Conservation (phyloP, 2,329 filamentous ascomycete species). For the Exophiala phaeomuriformis region DNA sequence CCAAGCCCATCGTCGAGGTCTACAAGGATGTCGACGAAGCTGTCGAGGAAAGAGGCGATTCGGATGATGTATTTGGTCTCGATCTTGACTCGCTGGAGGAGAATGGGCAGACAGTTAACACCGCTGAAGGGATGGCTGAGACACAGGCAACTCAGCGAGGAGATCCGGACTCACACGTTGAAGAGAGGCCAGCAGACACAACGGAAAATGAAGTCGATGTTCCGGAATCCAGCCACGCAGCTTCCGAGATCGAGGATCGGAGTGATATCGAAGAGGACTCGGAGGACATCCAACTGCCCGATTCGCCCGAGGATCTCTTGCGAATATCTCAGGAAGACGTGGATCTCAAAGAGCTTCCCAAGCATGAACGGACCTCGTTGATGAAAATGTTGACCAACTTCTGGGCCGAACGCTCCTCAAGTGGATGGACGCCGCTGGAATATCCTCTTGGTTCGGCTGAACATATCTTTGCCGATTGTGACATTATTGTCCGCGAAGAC, state of each 20-base stretch:
- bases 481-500: constrained; percentile 94
- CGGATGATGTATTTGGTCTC: constrained; percentile 48
- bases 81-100: constrained; percentile 25
- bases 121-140: constrained; percentile 28
- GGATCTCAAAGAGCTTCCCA: constrained; percentile 68
- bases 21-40: constrained; percentile 92
- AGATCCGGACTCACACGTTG: constrained; percentile 28
- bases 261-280: constrained; percentile 60
- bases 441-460: constrained; percentile 84
- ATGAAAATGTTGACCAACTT: constrained; percentile 96
- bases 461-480: constrained; percentile 93
- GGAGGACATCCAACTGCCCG: constrained; percentile 59
- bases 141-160: constrained; percentile 32
- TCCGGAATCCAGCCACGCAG: constrained; percentile 44
- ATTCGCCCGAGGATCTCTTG: constrained; percentile 44
- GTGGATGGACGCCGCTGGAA: constrained; percentile 84
- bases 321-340: constrained; percentile 48
- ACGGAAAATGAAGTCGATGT: constrained; percentile 40
- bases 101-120: constrained; percentile 20
- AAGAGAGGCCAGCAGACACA: constrained; percentile 34
- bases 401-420: constrained; percentile 95
- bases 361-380: constrained; percentile 84
- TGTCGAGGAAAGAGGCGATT: constrained; percentile 68
- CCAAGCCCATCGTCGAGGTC: constrained; percentile 92
- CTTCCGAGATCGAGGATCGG: constrained; percentile 63